Percentiles rank a stretch among this genome's conserved stretches.
Conservation (phyloP, 169 alveolate species). For the Cryptosporidium parvum region DNA sequence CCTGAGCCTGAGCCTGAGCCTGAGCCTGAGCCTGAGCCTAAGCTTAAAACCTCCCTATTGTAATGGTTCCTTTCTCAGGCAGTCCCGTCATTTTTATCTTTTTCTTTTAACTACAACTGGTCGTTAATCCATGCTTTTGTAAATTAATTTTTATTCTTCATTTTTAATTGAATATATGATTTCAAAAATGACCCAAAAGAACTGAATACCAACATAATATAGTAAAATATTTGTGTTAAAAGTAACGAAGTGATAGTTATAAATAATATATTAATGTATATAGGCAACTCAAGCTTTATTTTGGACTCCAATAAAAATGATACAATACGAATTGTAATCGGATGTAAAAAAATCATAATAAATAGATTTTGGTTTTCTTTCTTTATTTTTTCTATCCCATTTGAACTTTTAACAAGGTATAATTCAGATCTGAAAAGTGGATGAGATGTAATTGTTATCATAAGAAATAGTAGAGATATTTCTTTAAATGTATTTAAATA, state of each 20-base stretch:
- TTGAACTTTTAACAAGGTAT: not conserved
- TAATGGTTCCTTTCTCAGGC: too few species aligned
- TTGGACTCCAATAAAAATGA: not conserved
- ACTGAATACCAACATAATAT: not conserved
- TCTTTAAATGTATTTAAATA: not conserved
- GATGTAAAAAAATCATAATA: not conserved
- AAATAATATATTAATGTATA: not conserved
- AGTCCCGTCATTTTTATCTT: too few species aligned
- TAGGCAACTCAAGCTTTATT: not conserved
- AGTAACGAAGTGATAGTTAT: not conserved
- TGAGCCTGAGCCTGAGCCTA: too few species aligned
- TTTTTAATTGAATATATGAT: not conserved
- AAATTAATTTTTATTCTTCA: too few species aligned
- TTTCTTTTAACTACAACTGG: too few species aligned
- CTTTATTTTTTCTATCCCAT: not conserved
- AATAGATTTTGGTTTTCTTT: not conserved
- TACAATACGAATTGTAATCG: not conserved
- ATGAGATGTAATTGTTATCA: slow-evolving; percentile 5
- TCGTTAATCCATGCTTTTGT: too few species aligned
- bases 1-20: too few species aligned
- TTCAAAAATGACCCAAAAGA: not conserved
- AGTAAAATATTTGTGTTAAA: not conserved
- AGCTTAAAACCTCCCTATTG: too few species aligned
- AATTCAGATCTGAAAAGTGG: slow-evolving; percentile 9
- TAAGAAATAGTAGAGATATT: not conserved